Evolutionary conservation across 768 basidiomycete genomes (phyloP), one percentile per base, ranked within the genome.

Genomic region (Cubamyces sp.): DNA sequence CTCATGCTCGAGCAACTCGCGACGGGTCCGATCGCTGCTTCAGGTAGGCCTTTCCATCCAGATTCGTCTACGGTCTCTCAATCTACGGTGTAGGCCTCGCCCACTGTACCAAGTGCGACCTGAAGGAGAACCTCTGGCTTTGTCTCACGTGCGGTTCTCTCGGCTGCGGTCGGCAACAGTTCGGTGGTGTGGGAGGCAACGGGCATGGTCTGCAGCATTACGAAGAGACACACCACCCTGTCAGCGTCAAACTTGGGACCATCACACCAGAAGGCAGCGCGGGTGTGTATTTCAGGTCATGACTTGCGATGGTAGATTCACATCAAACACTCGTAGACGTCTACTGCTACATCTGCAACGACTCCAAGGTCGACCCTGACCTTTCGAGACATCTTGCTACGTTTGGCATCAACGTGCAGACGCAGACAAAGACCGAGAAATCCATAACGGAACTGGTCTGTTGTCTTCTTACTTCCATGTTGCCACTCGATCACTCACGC

Each of bases 221-320:
- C 53, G 72, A 88, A 48, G 77, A 82, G 46, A 87, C 88, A 0
- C 78, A 80, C 0, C 97, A 99, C 69, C 82, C 87, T 0, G 82
- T 95, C 21, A 90, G 89, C 57, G 95, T 98, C 37, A 99, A 98
- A 73, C 79, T 98, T 0, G 97, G 97, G 0, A 98, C 96, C 0
- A 97, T 99, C 66, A 96, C 96, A 1, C 92, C 97, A 0, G 96
- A 98, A 70, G 96, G 96, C 2, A 84, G 79, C 1, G 96, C 92
- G 59, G 94, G 94, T 92, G 53, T 28, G 86, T 74, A 12, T 40
- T 14, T 9, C 60, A 1, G n/a, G 11, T 42, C 18, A 30, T 39
- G 56, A 41, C 5, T 26, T n/a, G 7, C 6, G 5, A 12, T 21
- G 39, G 16, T n/a, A 1, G 49, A 47, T 54, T 46, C 45, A n/a